Base-by-base conservation (phyloP, 331 rosid species). In the Quercus phellos region DNA sequence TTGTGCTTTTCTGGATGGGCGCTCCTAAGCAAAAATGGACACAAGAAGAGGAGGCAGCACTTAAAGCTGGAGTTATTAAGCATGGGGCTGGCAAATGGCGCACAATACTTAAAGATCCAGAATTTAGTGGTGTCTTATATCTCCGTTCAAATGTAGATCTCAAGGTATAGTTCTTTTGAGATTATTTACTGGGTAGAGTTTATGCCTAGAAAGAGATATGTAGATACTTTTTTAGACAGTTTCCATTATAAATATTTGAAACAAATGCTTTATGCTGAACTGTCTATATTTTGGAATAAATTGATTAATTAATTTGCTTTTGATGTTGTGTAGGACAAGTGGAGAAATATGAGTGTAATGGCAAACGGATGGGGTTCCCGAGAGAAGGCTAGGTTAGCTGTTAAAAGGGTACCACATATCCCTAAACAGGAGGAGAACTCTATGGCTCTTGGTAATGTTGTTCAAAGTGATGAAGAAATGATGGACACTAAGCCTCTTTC, bases 21-120 rank as follows among this genome's bases (percentile, higher is more conserved):
- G 99, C 98, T 87, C 99, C 99, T 26, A 95, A 95, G 90, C 98
- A 95, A 82, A 95, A 95, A 79, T 92, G 98, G 99, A 92, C 97
- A 0, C 58, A 82, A 26, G 97, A 92, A 84, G 99, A 95, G 84
- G 99, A 95, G 86, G 79, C 91, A 19, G 99, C 99, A 18, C 92
- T 95, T 60, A 95, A 95, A 84, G 94, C 99, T 67, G 99, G 99
- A 74, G 98, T 95, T 74, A 87, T 92, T 75, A 95, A 95, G 87
- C 99, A 95, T 43, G 99, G 99, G 51, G 96, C 90, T 43, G 99
- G 98, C 60, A 95, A 92, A 87, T 95, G 99, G 99, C 94, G 97
- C 17, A 95, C 99, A 1, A 95, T 95, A 67, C 97, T 95, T 61
- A 92, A 92, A 82, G 97, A 95, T 83, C 98, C 99, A 30, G 98